Base-by-base conservation (phyloP, 2,329 filamentous ascomycete genomes). In the Alternaria atra region DNA sequence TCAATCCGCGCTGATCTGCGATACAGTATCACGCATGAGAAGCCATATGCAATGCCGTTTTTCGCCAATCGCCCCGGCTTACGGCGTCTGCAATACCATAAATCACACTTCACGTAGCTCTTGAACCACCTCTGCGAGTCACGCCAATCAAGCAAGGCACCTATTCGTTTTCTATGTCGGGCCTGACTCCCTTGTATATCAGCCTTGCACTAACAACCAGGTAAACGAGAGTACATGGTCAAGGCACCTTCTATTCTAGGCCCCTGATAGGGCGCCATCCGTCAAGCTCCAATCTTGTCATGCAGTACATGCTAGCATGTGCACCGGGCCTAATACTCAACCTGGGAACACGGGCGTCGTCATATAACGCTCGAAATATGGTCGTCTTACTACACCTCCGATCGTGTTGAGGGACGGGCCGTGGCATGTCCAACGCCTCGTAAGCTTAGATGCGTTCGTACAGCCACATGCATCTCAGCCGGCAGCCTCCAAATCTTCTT, bases 41-140 rank as follows among this genome's bases (percentile, higher is more conserved):
- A 57, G 64, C 60, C 57, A 69, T 72, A 74, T 78, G 72, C 73
- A 76, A 59, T 70, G 67, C 73, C 74, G 71, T 74, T 75, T 70
- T 52, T 76, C 72, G 69, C 73, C 68, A 71, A 71, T 63, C 64
- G 61, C 65, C 55, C 47, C 62, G 55, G 55, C 55, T 66, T 55
- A 61, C 56, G 42, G 55, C 58, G 57, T 55, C 62, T 43, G 55
- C 53, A 37, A 69, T 58, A 64, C 61, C 52, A 53, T 55, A 59
- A 66, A 58, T 52, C 42, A 50, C 57, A 61, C 30, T 56, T 61
- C 37, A 32, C 27, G 25, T 46, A 61, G 53, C 57, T 44, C 35
- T 50, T 25, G 67, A 58, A 57, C 63, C 54, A 61, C 57, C 30
- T 42, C 20, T 12, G 42, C 50, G 42, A 54, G 50, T 54, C 51